Conservation (phyloP, 441 rosid genomes). For the Brassica hybrid region DNA sequence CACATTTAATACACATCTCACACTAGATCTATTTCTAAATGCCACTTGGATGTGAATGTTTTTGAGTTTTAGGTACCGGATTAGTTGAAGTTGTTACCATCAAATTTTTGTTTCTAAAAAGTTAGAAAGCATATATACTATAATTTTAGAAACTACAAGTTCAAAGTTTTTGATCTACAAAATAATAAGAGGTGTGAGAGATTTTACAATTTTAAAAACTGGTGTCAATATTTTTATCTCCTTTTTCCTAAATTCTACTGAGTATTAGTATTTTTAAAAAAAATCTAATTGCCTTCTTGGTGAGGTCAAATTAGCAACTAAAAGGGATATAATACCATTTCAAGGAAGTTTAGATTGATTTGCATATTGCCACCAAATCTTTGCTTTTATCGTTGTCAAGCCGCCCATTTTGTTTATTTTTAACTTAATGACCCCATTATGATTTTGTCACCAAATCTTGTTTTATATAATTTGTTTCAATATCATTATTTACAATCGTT, state of each 20-base stretch:
- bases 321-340: conserved; percentile 11
- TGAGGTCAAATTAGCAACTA: conserved; percentile 15
- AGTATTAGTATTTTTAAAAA: not conserved
- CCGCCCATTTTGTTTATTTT: conserved; percentile 16
- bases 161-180: not conserved
- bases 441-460: not conserved
- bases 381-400: conserved; percentile 27
- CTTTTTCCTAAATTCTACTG: not conserved
- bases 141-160: too few relatives aligned
- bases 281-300: not conserved
- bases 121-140: too few relatives aligned
- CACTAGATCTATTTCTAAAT: too few relatives aligned
- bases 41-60: too few relatives aligned
- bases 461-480: not conserved
- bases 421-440: not conserved
- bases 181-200: not conserved
- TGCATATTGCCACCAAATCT: conserved; percentile 24
- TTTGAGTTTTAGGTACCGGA: too few relatives aligned
- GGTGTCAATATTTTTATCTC: not conserved
- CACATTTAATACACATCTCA: too few relatives aligned
- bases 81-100: too few relatives aligned
- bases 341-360: not conserved
- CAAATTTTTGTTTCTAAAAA: too few relatives aligned
- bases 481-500: not conserved
- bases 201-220: not conserved